Evolutionary conservation across 2,329 filamentous ascomycete species (phyloP), one percentile per base, ranked within the genome.

Genomic region (Trichophyton schoenleinii): DNA sequence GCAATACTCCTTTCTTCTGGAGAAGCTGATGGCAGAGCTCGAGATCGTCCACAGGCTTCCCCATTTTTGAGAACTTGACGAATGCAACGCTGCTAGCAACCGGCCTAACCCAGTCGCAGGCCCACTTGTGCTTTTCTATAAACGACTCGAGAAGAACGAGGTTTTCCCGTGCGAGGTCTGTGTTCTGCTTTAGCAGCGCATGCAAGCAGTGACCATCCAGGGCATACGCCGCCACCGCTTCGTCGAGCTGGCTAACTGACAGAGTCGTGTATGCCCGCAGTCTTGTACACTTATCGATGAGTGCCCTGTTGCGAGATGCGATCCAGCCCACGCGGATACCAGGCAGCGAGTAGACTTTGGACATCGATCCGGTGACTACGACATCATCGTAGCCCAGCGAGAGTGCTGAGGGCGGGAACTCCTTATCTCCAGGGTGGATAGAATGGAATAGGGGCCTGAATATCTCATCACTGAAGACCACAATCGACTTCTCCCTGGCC

Each of bases 311-410:
- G 28, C 83, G 83, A 13, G 85, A 87, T 2, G 87, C 88, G 62
- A 92, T 80, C 91, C 91, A 96, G 36, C 91, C 91, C 1, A 91
- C 74, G 0, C 90, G 84, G 64, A 95, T 85, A 1, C 91, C 90
- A 0, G 90, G 89, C 3, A 96, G 76, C 1, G 87, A 84, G 74
- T 90, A 96, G 0, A 89, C 87, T 74, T 95, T 95, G 28, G 87
- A 92, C 78, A 95, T 83, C 18, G 88, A 91, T 13, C 90, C 87
- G 0, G 88, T 94, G 11, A 84, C 83, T 36, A 95, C 79, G 22
- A 83, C 81, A 61, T 85, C 86, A 2, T 81, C 75, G 72, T 95
- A 94, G 49, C 84, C 86, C 49, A 94, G 77, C 0, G 87, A 83
- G 0, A 91, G 78, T 9, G 86, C 79, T 0, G 88, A 90, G 0